These are phyloP conservation scores for Umbilicaria muhlenbergii DNA, from an alignment of 495 filamentous ascomycete genomes.

Conservation along the genomic window DNA sequence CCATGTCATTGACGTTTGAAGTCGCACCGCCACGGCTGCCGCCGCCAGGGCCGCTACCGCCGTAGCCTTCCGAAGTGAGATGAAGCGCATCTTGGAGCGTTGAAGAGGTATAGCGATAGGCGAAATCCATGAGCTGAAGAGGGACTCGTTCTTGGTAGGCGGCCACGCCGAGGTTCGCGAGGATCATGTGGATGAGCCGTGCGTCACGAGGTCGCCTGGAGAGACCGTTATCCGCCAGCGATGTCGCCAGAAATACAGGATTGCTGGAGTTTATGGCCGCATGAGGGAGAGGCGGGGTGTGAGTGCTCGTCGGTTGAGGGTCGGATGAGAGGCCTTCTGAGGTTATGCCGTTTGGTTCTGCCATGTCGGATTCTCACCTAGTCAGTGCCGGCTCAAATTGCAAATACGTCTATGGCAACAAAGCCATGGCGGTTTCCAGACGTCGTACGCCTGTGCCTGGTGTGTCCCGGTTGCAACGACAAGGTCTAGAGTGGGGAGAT, in stretches of 20 bases:
- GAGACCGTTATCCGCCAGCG: slow-evolving; percentile 33
- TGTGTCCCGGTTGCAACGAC: no score
- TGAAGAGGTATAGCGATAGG: slow-evolving; percentile 61
- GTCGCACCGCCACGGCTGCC: slow-evolving; percentile 1
- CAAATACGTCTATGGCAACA: no score
- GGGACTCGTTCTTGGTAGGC: slow-evolving; percentile 90
- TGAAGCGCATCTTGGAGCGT: slow-evolving; percentile 35
- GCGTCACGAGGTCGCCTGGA: slow-evolving; percentile 77
- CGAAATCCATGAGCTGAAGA: slow-evolving; percentile 88
- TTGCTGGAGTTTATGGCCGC: neutral
- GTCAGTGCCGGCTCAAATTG: no score
- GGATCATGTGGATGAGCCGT: slow-evolving; percentile 78
- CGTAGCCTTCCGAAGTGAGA: slow-evolving; percentile 37
- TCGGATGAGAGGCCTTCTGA: neutral
- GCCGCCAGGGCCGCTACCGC: slow-evolving; percentile 13
- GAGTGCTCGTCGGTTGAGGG: neutral
- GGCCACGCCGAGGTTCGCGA: slow-evolving; percentile 72
- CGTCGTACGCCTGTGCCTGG: no score
- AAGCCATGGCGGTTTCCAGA: no score
- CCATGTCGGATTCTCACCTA: neutral
- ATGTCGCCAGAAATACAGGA: slow-evolving; percentile 2
- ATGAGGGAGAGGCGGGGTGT: neutral
- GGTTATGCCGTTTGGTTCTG: slow-evolving; percentile 2
- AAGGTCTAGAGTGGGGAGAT: no score
- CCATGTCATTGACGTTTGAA: slow-evolving; percentile 21